Conservation (phyloP, 345 rosid genomes). For the Odontarrhena argentea region DNA sequence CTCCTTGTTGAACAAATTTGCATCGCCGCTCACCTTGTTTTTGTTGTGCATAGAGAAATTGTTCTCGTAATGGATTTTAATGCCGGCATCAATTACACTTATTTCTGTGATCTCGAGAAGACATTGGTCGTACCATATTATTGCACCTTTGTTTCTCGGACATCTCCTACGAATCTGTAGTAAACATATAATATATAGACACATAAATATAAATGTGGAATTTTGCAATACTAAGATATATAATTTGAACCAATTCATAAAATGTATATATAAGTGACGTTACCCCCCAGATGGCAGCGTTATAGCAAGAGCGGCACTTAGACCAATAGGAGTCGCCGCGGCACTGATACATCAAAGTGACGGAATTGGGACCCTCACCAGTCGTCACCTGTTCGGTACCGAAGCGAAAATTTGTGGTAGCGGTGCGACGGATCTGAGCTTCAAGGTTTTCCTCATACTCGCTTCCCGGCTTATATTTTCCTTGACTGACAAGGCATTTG, state of each 20-base stretch:
- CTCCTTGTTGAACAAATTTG: slow-evolving; percentile 33
- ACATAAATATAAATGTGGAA: too few relatives aligned
- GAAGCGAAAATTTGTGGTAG: too few relatives aligned
- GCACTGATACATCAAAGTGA: not conserved
- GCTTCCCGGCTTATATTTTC: too few relatives aligned
- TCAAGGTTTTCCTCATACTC: too few relatives aligned
- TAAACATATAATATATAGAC: not conserved
- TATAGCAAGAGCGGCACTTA: slow-evolving; percentile 5
- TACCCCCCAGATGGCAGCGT: slow-evolving; percentile 21
- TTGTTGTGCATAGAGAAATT: slow-evolving; percentile 39
- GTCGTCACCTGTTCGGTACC: too few relatives aligned
- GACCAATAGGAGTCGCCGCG: slow-evolving; percentile 21
- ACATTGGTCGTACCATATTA: slow-evolving; percentile 57
- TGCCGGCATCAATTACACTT: slow-evolving; percentile 35
- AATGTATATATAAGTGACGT: not conserved
- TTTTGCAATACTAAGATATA: too few relatives aligned
- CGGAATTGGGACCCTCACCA: not conserved
- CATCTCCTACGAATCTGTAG: slow-evolving; percentile 18
- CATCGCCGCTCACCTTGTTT: slow-evolving; percentile 33
- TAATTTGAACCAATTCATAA: too few relatives aligned
- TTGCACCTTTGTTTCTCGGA: slow-evolving; percentile 34
- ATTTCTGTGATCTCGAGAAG: slow-evolving; percentile 47
- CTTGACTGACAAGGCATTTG: too few relatives aligned
- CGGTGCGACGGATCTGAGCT: too few relatives aligned
- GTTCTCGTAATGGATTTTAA: slow-evolving; percentile 40